phyloP scores from a whole-genome alignment of 768 basidiomycete genomes.

The Boletus barrowsii region DNA sequence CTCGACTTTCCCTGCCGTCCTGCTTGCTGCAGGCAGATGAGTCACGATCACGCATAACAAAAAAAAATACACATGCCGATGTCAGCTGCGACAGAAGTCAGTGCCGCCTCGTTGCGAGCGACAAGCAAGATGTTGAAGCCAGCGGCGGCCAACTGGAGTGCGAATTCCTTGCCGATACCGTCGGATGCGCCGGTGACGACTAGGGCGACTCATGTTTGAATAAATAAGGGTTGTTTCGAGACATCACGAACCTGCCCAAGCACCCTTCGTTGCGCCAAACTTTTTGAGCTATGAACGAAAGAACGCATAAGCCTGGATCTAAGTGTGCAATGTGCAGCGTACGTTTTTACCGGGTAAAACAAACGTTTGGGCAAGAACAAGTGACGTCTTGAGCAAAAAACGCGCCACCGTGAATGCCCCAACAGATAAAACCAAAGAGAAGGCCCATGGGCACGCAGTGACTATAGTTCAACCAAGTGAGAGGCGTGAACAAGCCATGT shows the following conservation, averaged over 20 bases:
- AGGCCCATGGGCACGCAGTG: constrained; percentile 31
- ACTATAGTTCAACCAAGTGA: constrained; percentile 13
- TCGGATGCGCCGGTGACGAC: constrained; percentile 95
- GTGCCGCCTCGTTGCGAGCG: constrained; percentile 64
- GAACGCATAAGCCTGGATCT: background rate
- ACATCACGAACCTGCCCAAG: constrained; percentile 69
- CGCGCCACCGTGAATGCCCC: constrained; percentile 55
- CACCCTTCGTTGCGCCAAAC: constrained; percentile 81
- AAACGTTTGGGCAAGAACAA: constrained; percentile 71
- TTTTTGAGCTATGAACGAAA: constrained; percentile 53
- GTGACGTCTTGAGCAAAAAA: constrained; percentile 55
- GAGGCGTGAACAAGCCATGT: too few species aligned
- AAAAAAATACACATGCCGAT: constrained; percentile 51
- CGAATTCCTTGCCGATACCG: constrained; percentile 94
- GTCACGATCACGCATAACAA: background rate
- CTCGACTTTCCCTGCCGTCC: constrained; percentile 45
- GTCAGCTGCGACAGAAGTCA: constrained; percentile 65
- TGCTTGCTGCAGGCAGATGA: constrained; percentile 32
- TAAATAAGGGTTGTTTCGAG: background rate
- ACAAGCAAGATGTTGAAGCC: constrained; percentile 89
- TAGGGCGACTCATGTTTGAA: constrained; percentile 12
- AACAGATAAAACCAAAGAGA: constrained; percentile 39
- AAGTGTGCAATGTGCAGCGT: background rate
- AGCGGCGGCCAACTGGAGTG: constrained; percentile 78
- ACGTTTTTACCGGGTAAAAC: constrained; percentile 68